These are phyloP conservation scores for Ogataea philodendri DNA, from an alignment of 805 yeast genomes.

Conservation along the genomic window DNA sequence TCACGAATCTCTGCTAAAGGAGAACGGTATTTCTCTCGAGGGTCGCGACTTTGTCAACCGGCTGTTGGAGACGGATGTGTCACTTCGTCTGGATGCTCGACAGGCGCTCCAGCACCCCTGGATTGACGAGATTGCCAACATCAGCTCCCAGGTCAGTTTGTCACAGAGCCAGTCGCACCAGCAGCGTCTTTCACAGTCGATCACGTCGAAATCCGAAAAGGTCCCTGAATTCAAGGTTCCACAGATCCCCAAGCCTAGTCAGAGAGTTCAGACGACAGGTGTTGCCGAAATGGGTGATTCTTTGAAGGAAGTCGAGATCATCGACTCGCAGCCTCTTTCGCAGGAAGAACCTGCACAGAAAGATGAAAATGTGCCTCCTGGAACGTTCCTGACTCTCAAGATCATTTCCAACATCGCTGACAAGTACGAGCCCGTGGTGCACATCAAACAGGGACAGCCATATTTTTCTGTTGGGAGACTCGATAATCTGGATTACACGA, in stretches of 20 bases:
- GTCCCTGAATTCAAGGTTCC: constrained; percentile 24
- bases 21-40: constrained; percentile 57
- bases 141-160: constrained; percentile 47
- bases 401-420: constrained; percentile 39
- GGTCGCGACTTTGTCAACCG: constrained; percentile 72
- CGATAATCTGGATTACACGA: constrained; percentile 55
- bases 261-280: constrained; percentile 21
- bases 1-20: constrained; percentile 68
- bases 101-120: constrained; percentile 80
- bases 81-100: constrained; percentile 66
- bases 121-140: constrained; percentile 46
- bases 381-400: constrained; percentile 59
- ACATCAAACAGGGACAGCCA: constrained; percentile 64
- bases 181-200: constrained; percentile 36
- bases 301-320: constrained; percentile 1
- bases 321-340: constrained; percentile 3
- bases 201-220: constrained; percentile 4
- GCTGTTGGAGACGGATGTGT: constrained; percentile 75
- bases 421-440: constrained; percentile 34
- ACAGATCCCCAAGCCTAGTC: constrained; percentile 23
- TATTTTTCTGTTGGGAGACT: constrained; percentile 75
- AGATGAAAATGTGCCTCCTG: constrained; percentile 41
- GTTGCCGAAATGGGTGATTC: constrained; percentile 6
- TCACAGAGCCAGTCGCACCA: constrained; percentile 75
- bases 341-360: neutral